Evolutionary conservation across 1,284 basidiomycete species (phyloP).

Genomic region (Xerocomus amazonicus): DNA sequence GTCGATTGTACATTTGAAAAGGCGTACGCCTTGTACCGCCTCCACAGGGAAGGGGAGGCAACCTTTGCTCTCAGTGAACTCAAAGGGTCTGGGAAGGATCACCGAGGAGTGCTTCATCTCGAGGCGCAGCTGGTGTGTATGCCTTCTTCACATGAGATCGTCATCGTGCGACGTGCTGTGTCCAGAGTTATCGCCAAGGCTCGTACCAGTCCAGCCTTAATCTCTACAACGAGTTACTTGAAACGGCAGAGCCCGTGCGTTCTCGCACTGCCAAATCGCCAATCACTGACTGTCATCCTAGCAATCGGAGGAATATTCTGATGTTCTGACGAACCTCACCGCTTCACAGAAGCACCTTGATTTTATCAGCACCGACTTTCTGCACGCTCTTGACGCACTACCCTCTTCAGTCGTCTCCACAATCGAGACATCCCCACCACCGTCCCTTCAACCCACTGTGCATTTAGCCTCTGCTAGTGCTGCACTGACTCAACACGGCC

Average conservation of each 20-base stretch:
- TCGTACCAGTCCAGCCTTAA: slow-evolving; percentile 69
- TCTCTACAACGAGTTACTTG: slow-evolving; percentile 75
- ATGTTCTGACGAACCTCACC: slow-evolving; percentile 78
- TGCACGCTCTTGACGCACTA: slow-evolving; percentile 57
- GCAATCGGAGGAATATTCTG: slow-evolving; percentile 83
- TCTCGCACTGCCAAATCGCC: slow-evolving; percentile 5
- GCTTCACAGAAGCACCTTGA: slow-evolving; percentile 78
- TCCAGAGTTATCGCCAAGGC: slow-evolving; percentile 73
- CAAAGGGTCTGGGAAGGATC: slow-evolving; percentile 44
- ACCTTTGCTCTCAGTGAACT: slow-evolving; percentile 48
- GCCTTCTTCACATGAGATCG: slow-evolving; percentile 21
- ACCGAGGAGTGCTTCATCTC: slow-evolving; percentile 70
- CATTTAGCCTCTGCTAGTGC: slow-evolving; percentile 30
- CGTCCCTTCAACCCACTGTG: slow-evolving; percentile 40
- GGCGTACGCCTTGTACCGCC: slow-evolving; percentile 78
- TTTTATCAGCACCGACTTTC: slow-evolving; percentile 71
- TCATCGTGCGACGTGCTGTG: slow-evolving; percentile 10
- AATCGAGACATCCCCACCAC: slow-evolving; percentile 62
- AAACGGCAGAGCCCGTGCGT: slow-evolving; percentile 68
- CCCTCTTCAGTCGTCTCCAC: slow-evolving; percentile 46
- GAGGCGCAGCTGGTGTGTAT: slow-evolving; percentile 80
- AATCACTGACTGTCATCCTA: slow-evolving; percentile 30
- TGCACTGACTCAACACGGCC: slow-evolving; percentile 26
- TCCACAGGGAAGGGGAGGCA: slow-evolving; percentile 71
- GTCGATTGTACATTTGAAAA: slow-evolving; percentile 56